phyloP scores from a whole-genome alignment of 73 alveolate species.

The Uronychia setigera region DNA sequence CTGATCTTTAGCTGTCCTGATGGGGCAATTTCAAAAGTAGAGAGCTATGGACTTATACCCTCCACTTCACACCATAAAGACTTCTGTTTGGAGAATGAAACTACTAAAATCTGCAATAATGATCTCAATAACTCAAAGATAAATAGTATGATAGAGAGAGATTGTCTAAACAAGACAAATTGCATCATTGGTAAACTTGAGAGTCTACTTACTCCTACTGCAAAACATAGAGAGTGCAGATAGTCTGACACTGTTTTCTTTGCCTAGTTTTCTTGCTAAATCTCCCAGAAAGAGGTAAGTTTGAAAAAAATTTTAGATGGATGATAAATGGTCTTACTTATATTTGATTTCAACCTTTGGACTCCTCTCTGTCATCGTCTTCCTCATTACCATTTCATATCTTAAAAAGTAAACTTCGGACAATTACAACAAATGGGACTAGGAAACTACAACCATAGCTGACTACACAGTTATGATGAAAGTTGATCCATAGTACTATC shows the following conservation, averaged over 20 bases:
- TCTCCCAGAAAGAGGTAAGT: background rate
- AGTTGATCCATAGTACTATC: background rate
- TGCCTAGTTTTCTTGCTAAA: background rate
- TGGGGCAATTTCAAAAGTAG: background rate
- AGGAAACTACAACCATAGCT: constrained; percentile 50
- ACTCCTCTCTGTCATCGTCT: constrained; percentile 25
- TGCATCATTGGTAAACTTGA: background rate
- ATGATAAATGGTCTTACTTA: background rate
- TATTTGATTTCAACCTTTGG: background rate
- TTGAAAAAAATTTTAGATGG: background rate
- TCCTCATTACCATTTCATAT: constrained; percentile 24
- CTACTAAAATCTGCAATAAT: background rate
- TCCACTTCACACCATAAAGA: background rate
- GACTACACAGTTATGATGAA: constrained; percentile 43
- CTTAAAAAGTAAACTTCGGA: constrained; percentile 4
- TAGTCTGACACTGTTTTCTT: background rate
- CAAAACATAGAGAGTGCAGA: background rate
- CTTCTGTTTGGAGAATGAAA: background rate
- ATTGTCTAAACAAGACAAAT: background rate
- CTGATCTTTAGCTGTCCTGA: background rate
- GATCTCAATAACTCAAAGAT: background rate
- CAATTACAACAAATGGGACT: constrained; percentile 42
- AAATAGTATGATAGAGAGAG: background rate
- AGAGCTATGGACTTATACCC: background rate
- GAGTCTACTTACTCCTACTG: background rate